Base-by-base conservation (phyloP, 148 eudicot species). In the Chenopodium berlandieri region DNA sequence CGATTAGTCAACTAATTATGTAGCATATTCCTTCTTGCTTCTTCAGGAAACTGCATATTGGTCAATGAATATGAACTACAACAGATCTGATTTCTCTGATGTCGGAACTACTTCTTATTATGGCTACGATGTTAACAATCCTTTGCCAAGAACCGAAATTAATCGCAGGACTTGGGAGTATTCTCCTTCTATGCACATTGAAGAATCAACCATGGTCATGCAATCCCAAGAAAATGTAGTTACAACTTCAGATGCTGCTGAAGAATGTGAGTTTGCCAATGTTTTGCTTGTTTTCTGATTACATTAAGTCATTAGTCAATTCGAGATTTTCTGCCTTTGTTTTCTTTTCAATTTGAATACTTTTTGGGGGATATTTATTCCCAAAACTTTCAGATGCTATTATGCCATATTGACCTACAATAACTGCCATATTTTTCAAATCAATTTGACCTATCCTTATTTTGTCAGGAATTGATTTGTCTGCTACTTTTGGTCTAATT, bases 41-140 rank as follows among this genome's bases (percentile, higher is more conserved):
- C 2, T 87, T 37, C 88, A 92, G 96, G 93, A 88, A 81, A 69
- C 81, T 84, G 82, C 87, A 73, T 89, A 90, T 84, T 91, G 94
- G 94, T 84, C 89, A 71, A 89, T 88, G 91, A 87, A 91, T 87
- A 84, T 87, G 87, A 84, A 89, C 82, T 90, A 89, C 87, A 84
- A 89, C 87, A 84, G 85, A 81, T 89, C 85, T 60, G 90, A 89
- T 82, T 79, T 77, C 77, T 84, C 89, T 78, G 85, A 86, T 66
- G 88, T 78, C 16, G 91, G 86, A 84, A 89, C 85, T 83, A 80
- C 90, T 69, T 81, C 92, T 13, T 89, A 89, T 86, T 90, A 89
- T 71, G 92, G 91, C 9, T 84, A 76, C 80, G 90, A 79, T 75
- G 83, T 85, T 47, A 80, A 76, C 71, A 77, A 88, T 76, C 80